Percentiles rank a stretch among this genome's conserved stretches.
Conservation (phyloP, 805 yeast genomes). For the Sugiyamaella qingdaonensis region DNA sequence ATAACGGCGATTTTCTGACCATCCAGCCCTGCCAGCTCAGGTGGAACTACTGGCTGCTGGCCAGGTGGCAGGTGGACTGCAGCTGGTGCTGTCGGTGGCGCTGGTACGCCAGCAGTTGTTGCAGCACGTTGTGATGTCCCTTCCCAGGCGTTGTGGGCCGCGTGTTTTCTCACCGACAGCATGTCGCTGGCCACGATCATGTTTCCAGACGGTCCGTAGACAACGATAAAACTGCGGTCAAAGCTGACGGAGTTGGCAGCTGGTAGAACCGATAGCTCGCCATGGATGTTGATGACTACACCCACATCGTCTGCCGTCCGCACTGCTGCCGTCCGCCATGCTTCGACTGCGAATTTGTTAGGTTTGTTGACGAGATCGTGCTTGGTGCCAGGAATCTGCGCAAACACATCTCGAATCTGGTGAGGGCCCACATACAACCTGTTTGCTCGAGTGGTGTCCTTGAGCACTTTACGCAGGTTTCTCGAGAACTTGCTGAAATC, state of each 20-base stretch:
- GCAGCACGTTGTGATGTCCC: no score
- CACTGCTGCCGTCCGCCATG: constrained; percentile 42
- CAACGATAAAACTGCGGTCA: constrained; percentile 77
- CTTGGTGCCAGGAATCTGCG: constrained; percentile 68
- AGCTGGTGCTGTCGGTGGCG: constrained; percentile 16
- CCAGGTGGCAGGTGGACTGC: constrained; percentile 15
- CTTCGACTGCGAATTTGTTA: constrained; percentile 67
- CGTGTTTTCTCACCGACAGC: constrained; percentile 59
- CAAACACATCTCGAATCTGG: constrained; percentile 56
- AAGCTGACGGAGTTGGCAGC: constrained; percentile 44
- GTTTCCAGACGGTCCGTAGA: constrained; percentile 62
- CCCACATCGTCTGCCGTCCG: constrained; percentile 70
- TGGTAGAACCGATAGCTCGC: constrained; percentile 64
- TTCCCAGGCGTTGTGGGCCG: constrained; percentile 56
- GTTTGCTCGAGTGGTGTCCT: constrained; percentile 45
- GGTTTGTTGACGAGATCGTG: constrained; percentile 68
- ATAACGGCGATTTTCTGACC: constrained; percentile 61
- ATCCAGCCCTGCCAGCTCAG: constrained; percentile 37
- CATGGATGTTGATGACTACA: constrained; percentile 75
- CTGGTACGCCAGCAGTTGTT: constrained; percentile 7
- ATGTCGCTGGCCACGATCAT: constrained; percentile 86
- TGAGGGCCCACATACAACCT: constrained; percentile 68
- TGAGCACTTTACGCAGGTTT: constrained; percentile 61
- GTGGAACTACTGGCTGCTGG: constrained; percentile 18
- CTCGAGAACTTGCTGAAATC: constrained; percentile 66